phyloP scores from a whole-genome alignment of 495 filamentous ascomycete genomes.

The Penicillium herquei region DNA sequence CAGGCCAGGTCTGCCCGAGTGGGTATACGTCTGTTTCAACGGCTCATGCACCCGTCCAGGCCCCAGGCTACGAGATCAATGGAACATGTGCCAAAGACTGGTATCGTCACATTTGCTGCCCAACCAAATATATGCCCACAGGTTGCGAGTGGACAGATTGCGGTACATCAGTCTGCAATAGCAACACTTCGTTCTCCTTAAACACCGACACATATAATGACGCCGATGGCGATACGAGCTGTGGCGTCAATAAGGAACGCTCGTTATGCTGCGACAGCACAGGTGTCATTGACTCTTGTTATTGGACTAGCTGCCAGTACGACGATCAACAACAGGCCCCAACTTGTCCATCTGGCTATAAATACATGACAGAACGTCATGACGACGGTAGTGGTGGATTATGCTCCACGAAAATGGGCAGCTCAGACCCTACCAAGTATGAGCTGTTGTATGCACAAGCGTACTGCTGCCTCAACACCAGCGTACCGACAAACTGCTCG shows the following conservation, averaged over 20 bases:
- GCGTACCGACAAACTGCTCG: not conserved
- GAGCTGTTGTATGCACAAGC: not conserved
- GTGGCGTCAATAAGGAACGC: not conserved
- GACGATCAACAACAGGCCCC: not conserved
- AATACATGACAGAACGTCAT: not conserved
- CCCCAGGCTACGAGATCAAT: not conserved
- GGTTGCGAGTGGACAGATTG: not conserved
- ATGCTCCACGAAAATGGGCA: not conserved
- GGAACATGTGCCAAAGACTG: not conserved
- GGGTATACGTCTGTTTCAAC: not conserved
- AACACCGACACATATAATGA: not conserved
- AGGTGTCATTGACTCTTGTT: not conserved
- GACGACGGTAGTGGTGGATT: not conserved
- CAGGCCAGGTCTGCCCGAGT: not conserved
- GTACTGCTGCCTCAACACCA: not conserved
- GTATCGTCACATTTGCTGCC: not conserved
- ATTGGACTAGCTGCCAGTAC: not conserved
- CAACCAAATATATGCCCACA: not conserved
- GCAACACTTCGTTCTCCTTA: not conserved
- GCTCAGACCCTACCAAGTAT: not conserved
- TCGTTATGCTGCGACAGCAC: not conserved
- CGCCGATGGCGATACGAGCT: not conserved
- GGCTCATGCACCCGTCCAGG: not conserved
- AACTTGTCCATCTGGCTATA: not conserved
- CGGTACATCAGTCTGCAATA: not conserved